A percentile compares a stretch with the other conserved stretches of the same genome.
phyloP scores from a whole-genome alignment of 2,329 filamentous ascomycete species.

The Fusarium albidum region DNA sequence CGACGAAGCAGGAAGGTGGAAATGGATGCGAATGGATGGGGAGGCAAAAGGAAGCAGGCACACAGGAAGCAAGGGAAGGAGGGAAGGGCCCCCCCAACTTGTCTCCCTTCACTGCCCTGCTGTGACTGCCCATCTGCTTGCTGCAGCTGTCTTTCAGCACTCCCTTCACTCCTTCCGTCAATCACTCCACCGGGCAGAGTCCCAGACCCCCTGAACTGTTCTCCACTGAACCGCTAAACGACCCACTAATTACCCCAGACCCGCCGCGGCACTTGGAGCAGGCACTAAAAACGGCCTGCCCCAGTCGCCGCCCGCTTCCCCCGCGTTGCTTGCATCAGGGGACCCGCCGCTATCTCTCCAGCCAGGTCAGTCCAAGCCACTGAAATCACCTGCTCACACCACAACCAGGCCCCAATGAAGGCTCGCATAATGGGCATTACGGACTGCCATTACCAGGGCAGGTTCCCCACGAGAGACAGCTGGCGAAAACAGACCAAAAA shows the following conservation, averaged over 20 bases:
- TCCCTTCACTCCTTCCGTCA: conserved; percentile 10
- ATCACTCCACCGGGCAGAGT: conserved; percentile 17
- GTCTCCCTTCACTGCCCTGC: not conserved
- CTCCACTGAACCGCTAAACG: conserved; percentile 26
- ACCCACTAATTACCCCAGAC: conserved; percentile 32
- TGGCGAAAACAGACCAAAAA: not conserved
- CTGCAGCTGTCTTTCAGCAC: conserved; percentile 6
- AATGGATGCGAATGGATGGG: not conserved
- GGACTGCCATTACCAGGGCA: not conserved
- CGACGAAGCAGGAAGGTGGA: conserved; percentile 3
- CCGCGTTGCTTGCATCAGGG: not conserved
- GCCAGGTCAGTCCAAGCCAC: too few relatives aligned
- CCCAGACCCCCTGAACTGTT: conserved; percentile 14
- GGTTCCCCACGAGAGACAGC: not conserved
- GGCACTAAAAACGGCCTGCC: conserved; percentile 4
- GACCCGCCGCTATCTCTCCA: conserved; percentile 10
- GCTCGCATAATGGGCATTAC: conserved; percentile 12
- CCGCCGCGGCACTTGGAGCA: conserved; percentile 19
- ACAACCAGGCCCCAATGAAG: conserved; percentile 2
- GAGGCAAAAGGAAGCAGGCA: conserved; percentile 5
- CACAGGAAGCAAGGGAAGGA: too few relatives aligned
- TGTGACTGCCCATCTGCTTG: not conserved
- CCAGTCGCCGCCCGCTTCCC: conserved; percentile 21
- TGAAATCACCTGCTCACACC: conserved; percentile 8
- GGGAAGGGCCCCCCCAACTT: conserved; percentile 5